Evolutionary conservation across 108 stramenopile genomes (phyloP), one percentile per base, ranked within the genome.

Genomic region (Nannochloropsis gaditana): DNA sequence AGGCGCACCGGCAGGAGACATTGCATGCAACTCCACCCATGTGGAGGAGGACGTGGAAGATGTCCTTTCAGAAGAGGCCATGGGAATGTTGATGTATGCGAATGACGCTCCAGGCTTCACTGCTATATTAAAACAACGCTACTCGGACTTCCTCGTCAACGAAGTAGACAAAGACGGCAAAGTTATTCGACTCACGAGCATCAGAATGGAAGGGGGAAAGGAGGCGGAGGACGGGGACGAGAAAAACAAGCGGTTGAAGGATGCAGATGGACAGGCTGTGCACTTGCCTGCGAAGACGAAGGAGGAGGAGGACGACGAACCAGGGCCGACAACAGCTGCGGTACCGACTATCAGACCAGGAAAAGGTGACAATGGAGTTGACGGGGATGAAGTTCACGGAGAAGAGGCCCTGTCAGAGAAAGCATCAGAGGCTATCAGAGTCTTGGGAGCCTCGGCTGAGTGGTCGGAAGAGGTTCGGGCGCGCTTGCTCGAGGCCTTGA

Each of bases 51-150:
- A n/a, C n/a, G n/a, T n/a, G n/a, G 59, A 73, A 2, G 59, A 73
- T n/a, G n/a, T 73, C 59, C 59, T 73, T 15, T 19, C 59, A 73
- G 59, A 73, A 73, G 59, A 73, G 59, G 59, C 59, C 4, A 73
- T 73, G 59, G 59, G 59, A 2, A 73, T 73, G 59, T 73, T 73
- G 59, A n/a, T 73, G 19, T 73, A 73, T n/a, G 59, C 59, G n/a
- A 73, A 73, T 73, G 59, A 73, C 59, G 59, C 59, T n/a, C 59
- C 59, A 19, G 59, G 59, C n/a, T 73, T 73, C 59, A 73, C 59
- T 15, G 59, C 59, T 4, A n/a, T 73, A 4, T 73, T 73, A n/a
- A 73, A 73, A n/a, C 59, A 73, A n/a, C 59, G 59, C 59, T 73
- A 73, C 59, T 73, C 59, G 15, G 59, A 73, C n/a, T 73, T 73